Percentiles rank a stretch among this genome's conserved stretches.
These are phyloP conservation scores for Echeveria elegans DNA, from an alignment of 164 flowering plant species.

Conservation along the genomic window DNA sequence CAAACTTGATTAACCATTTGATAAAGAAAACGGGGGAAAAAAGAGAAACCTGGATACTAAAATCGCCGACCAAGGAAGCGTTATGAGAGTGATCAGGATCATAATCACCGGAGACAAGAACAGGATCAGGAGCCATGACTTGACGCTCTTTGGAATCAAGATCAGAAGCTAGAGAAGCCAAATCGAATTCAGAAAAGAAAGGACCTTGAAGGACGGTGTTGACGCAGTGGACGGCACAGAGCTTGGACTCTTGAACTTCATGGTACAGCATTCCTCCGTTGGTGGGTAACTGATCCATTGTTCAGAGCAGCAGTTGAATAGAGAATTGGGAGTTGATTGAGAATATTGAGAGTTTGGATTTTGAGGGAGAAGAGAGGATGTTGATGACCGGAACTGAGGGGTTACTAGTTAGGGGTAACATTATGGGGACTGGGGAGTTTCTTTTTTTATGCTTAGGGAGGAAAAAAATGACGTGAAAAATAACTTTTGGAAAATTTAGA, in stretches of 20 bases:
- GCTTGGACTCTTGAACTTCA: conserved; percentile 93
- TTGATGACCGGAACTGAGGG: too few species aligned
- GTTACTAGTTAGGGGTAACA: too few species aligned
- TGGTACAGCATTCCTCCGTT: conserved; percentile 96
- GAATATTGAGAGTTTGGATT: too few species aligned
- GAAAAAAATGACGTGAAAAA: too few species aligned
- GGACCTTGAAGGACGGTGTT: conserved; percentile 96
- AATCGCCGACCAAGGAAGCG: conserved; percentile 87
- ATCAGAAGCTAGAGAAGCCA: conserved; percentile 93
- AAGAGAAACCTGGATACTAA: conserved; percentile 92
- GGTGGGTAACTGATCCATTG: conserved; percentile 32
- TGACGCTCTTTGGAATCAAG: conserved; percentile 80
- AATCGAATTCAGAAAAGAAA: conserved; percentile 86
- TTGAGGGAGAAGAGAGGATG: too few species aligned
- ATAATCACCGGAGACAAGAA: conserved; percentile 27
- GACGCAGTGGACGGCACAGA: conserved; percentile 97
- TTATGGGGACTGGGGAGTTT: too few species aligned
- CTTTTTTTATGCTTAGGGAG: too few species aligned
- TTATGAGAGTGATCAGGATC: conserved; percentile 70
- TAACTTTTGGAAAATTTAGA: too few species aligned
- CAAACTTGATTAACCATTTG: too few species aligned
- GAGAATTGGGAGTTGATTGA: too few species aligned
- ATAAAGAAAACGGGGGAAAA: not conserved
- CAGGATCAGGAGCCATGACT: conserved; percentile 50
- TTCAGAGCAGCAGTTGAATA: too few species aligned